Evolutionary conservation across 257 asterid species (phyloP), one percentile per base, ranked within the genome.

Genomic region (Prunella vulgaris): DNA sequence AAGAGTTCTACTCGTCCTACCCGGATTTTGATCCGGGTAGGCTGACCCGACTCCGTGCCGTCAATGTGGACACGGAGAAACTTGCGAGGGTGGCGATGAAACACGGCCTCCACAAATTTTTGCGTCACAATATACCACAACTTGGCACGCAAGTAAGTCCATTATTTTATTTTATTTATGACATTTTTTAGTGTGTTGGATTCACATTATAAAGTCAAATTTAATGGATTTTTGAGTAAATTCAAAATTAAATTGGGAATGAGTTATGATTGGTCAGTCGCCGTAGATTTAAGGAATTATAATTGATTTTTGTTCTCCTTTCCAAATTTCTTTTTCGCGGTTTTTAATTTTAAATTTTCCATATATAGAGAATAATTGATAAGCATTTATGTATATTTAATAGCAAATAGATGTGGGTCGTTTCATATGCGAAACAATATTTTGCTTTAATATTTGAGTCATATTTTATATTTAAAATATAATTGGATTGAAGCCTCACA

Each of bases 21-120:
- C 87, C 76, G 10, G 72, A 80, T 46, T 33, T 80, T 33, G 22
- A 54, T 0, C 83, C 84, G 7, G 93, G 87, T 0, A 46, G 27
- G 3, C 35, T 86, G 3, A 81, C 96, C 0, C 35, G 32, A 27
- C 84, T 88, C 14, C 88, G 96, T 8, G 79, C 88, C 0, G 75
- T 66, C 44, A 88, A 86, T 9, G 91, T 84, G 0, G 88, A 85
- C 12, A 86, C 79, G 0, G 94, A 88, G 74, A 88, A 86, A 76
- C 91, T 88, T 10, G 91, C 91, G 0, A 84, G 86, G 0, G 89
- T 59, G 1, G 74, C 87, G 0, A 2, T 83, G 37, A 80, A 69
- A 28, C 65, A 72, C 27, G 12, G 22, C 4, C 68, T 86, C 44
- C 81, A 84, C 24, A 33, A n/a, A 1, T 68, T 54, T 58, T 60